phyloP scores from a whole-genome alignment of 164 flowering plant species.

The Chimonanthus salicifolius region DNA sequence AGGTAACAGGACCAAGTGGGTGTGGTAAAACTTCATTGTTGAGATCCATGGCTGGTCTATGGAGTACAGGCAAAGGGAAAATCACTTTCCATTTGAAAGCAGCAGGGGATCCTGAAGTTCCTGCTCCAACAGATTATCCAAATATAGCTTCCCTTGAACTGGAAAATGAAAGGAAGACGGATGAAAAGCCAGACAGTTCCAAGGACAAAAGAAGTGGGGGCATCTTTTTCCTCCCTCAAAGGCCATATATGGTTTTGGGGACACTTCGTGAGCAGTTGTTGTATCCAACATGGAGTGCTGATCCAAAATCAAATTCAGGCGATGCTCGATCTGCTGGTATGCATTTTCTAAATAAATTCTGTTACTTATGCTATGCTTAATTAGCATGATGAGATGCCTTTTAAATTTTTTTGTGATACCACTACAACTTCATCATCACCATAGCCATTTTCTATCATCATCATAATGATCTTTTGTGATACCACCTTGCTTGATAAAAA shows the following conservation, averaged over 20 bases:
- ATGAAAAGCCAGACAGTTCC: constrained; percentile 12
- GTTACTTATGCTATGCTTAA: neutral
- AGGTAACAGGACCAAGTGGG: constrained; percentile 95
- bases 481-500: too few relatives aligned
- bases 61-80: constrained; percentile 77
- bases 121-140: constrained; percentile 23
- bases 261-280: constrained; percentile 94
- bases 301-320: constrained; percentile 19
- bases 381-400: neutral
- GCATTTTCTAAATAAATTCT: constrained; percentile 6
- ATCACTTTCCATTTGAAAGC: constrained; percentile 53
- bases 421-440: too few relatives aligned
- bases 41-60: constrained; percentile 94
- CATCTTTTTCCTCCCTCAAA: constrained; percentile 90
- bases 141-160: constrained; percentile 23
- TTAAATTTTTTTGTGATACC: neutral
- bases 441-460: too few relatives aligned
- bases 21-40: constrained; percentile 92
- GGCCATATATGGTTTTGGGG: constrained; percentile 95
- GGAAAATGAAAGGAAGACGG: constrained; percentile 5
- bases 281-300: constrained; percentile 82
- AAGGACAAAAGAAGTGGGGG: constrained; percentile 28
- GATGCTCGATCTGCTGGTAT: constrained; percentile 40
- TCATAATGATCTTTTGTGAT: too few relatives aligned
- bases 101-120: constrained; percentile 20